Base-by-base conservation (phyloP, 805 yeast genomes). In the Tetrapisispora taiwanensis region DNA sequence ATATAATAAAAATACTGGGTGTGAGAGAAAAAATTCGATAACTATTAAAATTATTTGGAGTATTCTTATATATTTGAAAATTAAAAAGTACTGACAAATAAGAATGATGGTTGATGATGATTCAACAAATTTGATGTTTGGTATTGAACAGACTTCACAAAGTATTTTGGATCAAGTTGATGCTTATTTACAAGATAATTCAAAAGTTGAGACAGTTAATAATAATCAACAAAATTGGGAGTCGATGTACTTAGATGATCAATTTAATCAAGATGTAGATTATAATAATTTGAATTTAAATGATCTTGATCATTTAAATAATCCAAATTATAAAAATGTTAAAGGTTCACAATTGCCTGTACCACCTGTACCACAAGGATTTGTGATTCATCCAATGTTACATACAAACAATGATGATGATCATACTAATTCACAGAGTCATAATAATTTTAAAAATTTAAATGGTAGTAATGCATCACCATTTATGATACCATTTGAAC, bases 91-190 rank as follows among this genome's bases (percentile, higher is more conserved):
- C n/a, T n/a, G n/a, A n/a, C n/a, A n/a, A n/a, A 12, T 12, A 14
- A 28, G 10, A 13, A 20, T 30, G 20, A 30, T 31, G 35, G 8
- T 20, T 7, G 34, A 39, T 19, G 32, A 35, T 39, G 43, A 33
- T 12, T 10, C 36, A 24, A 13, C 13, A 17, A 37, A 45, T 26
- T 27, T 31, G 37, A 35, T 35, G 18, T 41, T 41, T 30, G 39
- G 37, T 14, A 17, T 28, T n/a, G 41, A 43, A 17, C 35, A 52
- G 28, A 39, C 49, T n/a, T 50, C 59, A 1, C 53, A 49, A 35
- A 56, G 63, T 41, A 56, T 59, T 15, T 43, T 59, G 28, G 64
- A 59, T 47, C 64, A 59, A 37, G 64, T 59, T 3, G 60, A 57
- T 30, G 52, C 47, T 14, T 52, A 46, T 35, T 30, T 52, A 9